These are phyloP conservation scores for Pelargonium citronellum DNA, from an alignment of 441 rosid species.

Conservation along the genomic window DNA sequence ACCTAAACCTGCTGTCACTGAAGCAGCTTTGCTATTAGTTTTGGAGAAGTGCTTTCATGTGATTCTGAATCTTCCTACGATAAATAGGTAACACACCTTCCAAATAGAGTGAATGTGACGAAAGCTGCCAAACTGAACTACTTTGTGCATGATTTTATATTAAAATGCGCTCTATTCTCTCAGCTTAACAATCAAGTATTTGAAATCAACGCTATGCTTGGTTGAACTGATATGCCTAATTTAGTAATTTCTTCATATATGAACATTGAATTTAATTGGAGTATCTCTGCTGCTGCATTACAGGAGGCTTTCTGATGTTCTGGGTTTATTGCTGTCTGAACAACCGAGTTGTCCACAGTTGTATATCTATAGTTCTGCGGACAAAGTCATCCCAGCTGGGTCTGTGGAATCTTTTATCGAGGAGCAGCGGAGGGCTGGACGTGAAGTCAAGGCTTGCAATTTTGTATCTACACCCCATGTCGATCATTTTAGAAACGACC, in stretches of 20 bases:
- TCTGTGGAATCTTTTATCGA: slow-evolving; percentile 80
- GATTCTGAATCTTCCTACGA: slow-evolving; percentile 69
- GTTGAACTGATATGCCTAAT: too few relatives aligned
- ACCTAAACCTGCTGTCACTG: slow-evolving; percentile 66
- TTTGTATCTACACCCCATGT: slow-evolving; percentile 92
- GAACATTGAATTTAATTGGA: too few relatives aligned
- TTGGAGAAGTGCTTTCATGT: slow-evolving; percentile 74
- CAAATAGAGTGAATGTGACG: too few relatives aligned
- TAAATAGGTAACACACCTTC: slow-evolving; percentile 50
- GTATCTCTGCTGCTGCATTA: background rate
- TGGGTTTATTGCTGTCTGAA: slow-evolving; percentile 51
- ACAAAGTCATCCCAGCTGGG: slow-evolving; percentile 74
- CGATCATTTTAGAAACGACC: slow-evolving; percentile 91
- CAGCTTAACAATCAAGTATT: too few relatives aligned
- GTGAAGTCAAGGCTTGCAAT: slow-evolving; percentile 77
- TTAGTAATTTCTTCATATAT: too few relatives aligned
- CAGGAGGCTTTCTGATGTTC: slow-evolving; percentile 83
- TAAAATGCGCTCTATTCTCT: too few relatives aligned
- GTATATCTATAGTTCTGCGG: slow-evolving; percentile 92
- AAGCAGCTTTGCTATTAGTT: slow-evolving; percentile 69
- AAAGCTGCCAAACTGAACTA: too few relatives aligned
- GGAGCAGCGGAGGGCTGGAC: slow-evolving; percentile 69
- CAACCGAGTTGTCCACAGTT: slow-evolving; percentile 90
- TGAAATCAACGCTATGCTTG: too few relatives aligned
- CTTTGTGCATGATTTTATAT: too few relatives aligned